Evolutionary conservation across 1,284 basidiomycete genomes (phyloP), one percentile per base, ranked within the genome.

Genomic region (Microbotryum lychnidis-dioicae): DNA sequence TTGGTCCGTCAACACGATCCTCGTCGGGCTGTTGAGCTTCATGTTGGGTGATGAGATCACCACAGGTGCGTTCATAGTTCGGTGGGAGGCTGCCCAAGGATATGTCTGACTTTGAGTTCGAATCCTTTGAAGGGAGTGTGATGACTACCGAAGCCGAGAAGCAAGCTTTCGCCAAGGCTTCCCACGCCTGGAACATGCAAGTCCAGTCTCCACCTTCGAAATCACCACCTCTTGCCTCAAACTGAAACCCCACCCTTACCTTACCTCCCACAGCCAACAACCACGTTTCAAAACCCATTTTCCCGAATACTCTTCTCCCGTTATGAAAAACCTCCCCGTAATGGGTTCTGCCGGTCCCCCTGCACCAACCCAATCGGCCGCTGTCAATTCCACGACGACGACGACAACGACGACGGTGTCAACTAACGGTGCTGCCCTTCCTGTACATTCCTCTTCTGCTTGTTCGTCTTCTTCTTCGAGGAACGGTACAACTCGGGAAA

Each of bases 21-120:
- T 73, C 21, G 66, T 68, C 25, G 71, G 72, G 2, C 47, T 73
- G 23, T 55, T 71, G n/a, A 61, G 56, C 21, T 73, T 73, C 57
- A 72, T 73, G 70, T 55, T 70, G 8, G 60, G 59, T 4, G 70
- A 72, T 14, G 72, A 73, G 55, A 70, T 72, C 21, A 72, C 71
- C 4, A 73, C 72, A 0, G 72, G 71, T 50, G 48, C 56, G 56
- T 31, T 10, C 33, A 25, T 50, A 20, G 3, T 6, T 9, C 29
- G 31, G 31, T 16, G 6, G 14, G 6, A 14, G 7, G 4, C 29
- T 1, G 10, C 4, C 18, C 25, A 8, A 31, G 31, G 7, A 31
- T 31, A 8, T 16, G 4, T 29, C 56, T 51, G 14, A 37, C 5
- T 7, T 16, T 25, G 7, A n/a, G 27, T 20, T 50, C 18, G 25